Percentiles rank a stretch among this genome's conserved stretches.
Evolutionary conservation across 768 basidiomycete genomes (phyloP).

Genomic region (Epithele typhae): DNA sequence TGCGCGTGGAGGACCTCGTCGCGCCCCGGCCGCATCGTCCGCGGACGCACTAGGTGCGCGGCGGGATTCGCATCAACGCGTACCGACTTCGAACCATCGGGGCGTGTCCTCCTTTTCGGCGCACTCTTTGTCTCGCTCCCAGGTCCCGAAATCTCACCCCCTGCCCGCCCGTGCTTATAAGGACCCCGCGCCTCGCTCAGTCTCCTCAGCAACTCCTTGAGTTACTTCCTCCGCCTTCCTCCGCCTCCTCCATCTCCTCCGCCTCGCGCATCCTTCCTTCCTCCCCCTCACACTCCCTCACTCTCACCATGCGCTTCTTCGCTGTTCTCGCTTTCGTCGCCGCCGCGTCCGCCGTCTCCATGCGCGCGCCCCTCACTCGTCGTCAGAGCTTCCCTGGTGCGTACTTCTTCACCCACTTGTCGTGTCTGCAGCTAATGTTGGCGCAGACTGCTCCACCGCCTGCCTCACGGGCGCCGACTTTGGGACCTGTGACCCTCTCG

Average conservation of each 20-base stretch:
- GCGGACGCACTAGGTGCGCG: too few species aligned
- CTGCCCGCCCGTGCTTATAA: too few species aligned
- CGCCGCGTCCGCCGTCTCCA: conserved; percentile 24
- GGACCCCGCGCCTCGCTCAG: too few species aligned
- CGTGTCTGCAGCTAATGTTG: neutral
- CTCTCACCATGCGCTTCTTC: conserved; percentile 48
- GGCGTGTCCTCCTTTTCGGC: too few species aligned
- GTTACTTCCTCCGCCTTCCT: conserved; percentile 6
- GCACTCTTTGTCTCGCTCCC: too few species aligned
- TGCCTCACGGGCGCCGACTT: conserved; percentile 45
- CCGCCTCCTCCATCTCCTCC: too few species aligned
- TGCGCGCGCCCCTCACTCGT: conserved; percentile 13
- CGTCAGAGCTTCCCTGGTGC: conserved; percentile 10
- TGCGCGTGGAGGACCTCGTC: too few species aligned
- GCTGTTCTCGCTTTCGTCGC: conserved; percentile 36
- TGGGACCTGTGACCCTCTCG: conserved; percentile 41
- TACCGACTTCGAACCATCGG: too few species aligned
- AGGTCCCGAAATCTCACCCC: too few species aligned
- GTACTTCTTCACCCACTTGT: neutral
- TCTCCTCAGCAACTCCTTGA: conserved; percentile 18
- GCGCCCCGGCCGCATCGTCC: too few species aligned
- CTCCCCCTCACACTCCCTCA: conserved; percentile 1
- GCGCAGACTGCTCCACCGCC: conserved; percentile 44
- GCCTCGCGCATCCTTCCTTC: conserved; percentile 12
- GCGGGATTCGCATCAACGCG: too few species aligned